Percentiles rank a stretch among this genome's conserved stretches.
Conservation (phyloP, 225 moss, liverwort and hornwort species). For the Anthoceros angustus region DNA sequence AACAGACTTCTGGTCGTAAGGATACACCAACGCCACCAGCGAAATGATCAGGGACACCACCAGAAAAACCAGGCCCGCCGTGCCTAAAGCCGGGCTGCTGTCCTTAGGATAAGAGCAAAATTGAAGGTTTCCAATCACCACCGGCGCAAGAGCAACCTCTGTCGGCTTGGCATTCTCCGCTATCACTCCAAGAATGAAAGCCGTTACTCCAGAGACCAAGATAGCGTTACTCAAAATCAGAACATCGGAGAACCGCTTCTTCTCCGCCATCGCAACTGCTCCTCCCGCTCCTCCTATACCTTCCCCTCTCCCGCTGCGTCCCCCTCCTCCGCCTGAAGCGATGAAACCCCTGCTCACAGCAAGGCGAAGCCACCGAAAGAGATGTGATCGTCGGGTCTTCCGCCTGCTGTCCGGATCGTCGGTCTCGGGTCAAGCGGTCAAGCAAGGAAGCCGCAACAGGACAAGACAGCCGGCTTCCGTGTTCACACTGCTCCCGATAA, state of each 20-base stretch:
- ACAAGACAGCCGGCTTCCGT: too few relatives aligned
- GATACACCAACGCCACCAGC: conserved; percentile 37
- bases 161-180: neutral
- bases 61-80: conserved; percentile 46
- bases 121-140: conserved; percentile 11
- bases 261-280: neutral
- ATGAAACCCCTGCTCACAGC: too few relatives aligned
- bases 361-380: too few relatives aligned
- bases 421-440: too few relatives aligned
- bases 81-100: conserved; percentile 42
- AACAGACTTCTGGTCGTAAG: conserved; percentile 52
- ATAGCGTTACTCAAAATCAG: neutral
- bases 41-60: conserved; percentile 45
- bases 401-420: too few relatives aligned
- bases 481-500: too few relatives aligned
- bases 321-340: neutral
- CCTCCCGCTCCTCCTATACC: neutral
- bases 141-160: neutral
- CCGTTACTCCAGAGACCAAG: neutral
- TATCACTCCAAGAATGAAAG: neutral
- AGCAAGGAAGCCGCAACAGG: too few relatives aligned
- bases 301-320: neutral
- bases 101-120: conserved; percentile 65
- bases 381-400: too few relatives aligned
- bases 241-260: neutral